Base-by-base conservation (phyloP, 1,139 yeast species). In the Zygoascus sp. region DNA sequence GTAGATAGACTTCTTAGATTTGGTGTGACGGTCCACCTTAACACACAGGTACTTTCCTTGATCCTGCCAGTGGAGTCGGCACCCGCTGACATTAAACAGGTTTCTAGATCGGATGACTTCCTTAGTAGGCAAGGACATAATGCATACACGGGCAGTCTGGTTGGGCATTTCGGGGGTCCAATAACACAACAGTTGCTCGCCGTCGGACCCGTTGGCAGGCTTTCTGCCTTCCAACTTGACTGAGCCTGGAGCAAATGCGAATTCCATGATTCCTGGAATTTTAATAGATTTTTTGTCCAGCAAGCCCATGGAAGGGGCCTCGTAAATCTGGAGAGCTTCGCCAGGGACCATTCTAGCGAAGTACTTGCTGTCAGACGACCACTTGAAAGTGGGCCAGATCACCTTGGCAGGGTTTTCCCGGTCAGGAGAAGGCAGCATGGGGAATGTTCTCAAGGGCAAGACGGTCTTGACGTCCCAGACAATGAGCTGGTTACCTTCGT, bases 341-440 rank as follows among this genome's bases (percentile, higher is more conserved):
- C 87, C 94, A 49, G 96, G 96, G 47, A 92, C 92, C 68, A 87
- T 80, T 72, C 98, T 85, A 49, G 97, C 97, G 73, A 96, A 87
- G 74, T 83, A 94, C 68, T 81, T 83, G 69, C 88, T 96, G 69
- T 94, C 95, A 60, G 75, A 76, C 40, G 97, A 88, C 97, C 98
- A 94, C 70, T 89, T 90, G 65, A 94, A 84, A 64, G 92, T 79
- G 44, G 99, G 99, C 99, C 99, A 92, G 56, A 85, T 82, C 81
- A 88, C 80, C 63, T 82, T 83, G n/a, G 17, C 16, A 17, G 45
- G 45, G 60, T 77, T 79, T 46, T 78, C 77, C 44, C 45, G 45
- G 61, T 79, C 85, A 60, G 82, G 58, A 20, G 94, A 90, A 35
- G 38, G 15, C 51, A 95, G 88, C 61, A 88, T 75, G 36, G 96